phyloP scores from a whole-genome alignment of 371 early-diverging fungal species.

The Rhizopus arrhizus region DNA sequence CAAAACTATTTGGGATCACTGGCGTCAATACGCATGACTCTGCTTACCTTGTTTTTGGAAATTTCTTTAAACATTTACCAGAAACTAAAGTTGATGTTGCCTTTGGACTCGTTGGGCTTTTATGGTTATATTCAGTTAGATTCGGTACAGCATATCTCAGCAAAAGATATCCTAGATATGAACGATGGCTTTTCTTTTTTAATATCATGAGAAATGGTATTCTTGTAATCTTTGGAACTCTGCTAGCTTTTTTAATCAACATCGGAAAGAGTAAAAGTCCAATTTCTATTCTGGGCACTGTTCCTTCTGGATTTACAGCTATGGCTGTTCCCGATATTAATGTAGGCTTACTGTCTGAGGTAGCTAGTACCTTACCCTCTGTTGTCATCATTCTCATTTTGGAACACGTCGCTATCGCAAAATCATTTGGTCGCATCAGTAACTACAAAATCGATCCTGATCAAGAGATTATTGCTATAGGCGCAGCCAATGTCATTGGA shows the following conservation, averaged over 20 bases:
- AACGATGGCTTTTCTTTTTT: slow-evolving; percentile 43
- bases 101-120: slow-evolving; percentile 47
- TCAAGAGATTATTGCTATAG: slow-evolving; percentile 87
- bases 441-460: slow-evolving; percentile 58
- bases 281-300: slow-evolving; percentile 60
- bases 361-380: slow-evolving; percentile 57
- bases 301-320: slow-evolving; percentile 71
- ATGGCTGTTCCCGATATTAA: slow-evolving; percentile 54
- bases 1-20: slow-evolving; percentile 73
- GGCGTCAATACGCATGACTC: slow-evolving; percentile 59
- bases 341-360: slow-evolving; percentile 34
- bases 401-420: slow-evolving; percentile 83
- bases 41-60: slow-evolving; percentile 54
- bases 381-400: slow-evolving; percentile 74
- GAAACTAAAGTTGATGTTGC: slow-evolving; percentile 48
- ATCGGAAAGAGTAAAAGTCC: slow-evolving; percentile 33
- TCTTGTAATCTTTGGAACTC: slow-evolving; percentile 48
- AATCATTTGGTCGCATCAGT: slow-evolving; percentile 69
- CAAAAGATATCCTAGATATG: slow-evolving; percentile 36
- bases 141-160: slow-evolving; percentile 26
- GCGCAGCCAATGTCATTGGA: slow-evolving; percentile 76
- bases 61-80: slow-evolving; percentile 46
- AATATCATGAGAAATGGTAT: slow-evolving; percentile 52
- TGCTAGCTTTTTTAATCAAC: slow-evolving; percentile 39
- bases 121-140: slow-evolving; percentile 47